Evolutionary conservation across 306 rosid genomes (phyloP).

Genomic region (Cicer cuneatum): DNA sequence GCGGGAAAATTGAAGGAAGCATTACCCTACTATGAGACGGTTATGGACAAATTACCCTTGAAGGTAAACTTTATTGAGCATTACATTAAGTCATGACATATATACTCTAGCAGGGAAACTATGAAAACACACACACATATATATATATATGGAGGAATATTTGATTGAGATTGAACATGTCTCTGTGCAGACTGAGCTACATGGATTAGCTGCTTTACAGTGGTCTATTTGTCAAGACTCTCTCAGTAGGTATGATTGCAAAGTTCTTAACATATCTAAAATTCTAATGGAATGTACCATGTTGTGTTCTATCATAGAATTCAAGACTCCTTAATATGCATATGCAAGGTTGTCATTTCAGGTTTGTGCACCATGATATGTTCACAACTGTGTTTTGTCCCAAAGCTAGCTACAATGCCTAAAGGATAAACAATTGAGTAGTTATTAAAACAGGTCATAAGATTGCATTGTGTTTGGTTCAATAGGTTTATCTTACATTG

Average conservation of each 20-base stretch:
- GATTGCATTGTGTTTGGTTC: slow-evolving; percentile 4
- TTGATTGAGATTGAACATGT: slow-evolving; percentile 47
- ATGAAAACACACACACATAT: too few species aligned
- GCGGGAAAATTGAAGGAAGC: slow-evolving; percentile 74
- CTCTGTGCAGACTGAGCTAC: slow-evolving; percentile 80
- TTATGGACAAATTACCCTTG: slow-evolving; percentile 73
- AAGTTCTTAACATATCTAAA: slow-evolving; percentile 37
- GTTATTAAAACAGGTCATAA: not conserved
- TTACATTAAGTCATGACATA: slow-evolving; percentile 33
- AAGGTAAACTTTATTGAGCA: slow-evolving; percentile 59
- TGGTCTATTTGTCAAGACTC: slow-evolving; percentile 95
- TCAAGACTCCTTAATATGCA: slow-evolving; percentile 31
- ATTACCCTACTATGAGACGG: slow-evolving; percentile 69
- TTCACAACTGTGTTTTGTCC: not conserved
- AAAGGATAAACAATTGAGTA: not conserved
- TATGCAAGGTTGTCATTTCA: slow-evolving; percentile 17
- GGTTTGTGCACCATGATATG: slow-evolving; percentile 8
- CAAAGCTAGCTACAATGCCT: slow-evolving; percentile 21
- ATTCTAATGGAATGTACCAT: slow-evolving; percentile 27
- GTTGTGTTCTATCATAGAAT: slow-evolving; percentile 13
- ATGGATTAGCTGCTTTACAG: slow-evolving; percentile 94
- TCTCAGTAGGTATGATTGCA: slow-evolving; percentile 64
- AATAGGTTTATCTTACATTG: slow-evolving; percentile 12
- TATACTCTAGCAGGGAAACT: slow-evolving; percentile 40
- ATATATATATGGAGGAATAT: slow-evolving; percentile 42